Evolutionary conservation across 805 yeast genomes (phyloP).

Genomic region (Clavispora asparagi): DNA sequence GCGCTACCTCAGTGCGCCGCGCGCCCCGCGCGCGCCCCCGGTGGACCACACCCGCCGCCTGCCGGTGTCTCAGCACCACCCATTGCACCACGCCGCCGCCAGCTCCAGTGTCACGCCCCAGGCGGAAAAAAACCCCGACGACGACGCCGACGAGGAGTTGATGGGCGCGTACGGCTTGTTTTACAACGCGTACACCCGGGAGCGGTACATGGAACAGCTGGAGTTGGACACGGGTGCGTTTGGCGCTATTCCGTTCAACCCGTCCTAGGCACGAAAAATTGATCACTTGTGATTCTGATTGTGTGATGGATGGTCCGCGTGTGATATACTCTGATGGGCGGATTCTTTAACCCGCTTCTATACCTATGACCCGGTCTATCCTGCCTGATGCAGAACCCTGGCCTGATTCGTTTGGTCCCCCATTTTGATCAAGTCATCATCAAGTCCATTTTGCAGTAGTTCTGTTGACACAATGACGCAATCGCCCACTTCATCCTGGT

Average conservation of each 20-base stretch:
- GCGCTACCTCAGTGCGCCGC: constrained; percentile 44
- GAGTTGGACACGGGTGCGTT: constrained; percentile 12
- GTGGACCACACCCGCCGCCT: constrained; percentile 1
- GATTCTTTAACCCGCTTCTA: no score
- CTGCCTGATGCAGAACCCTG: no score
- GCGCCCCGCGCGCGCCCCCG: background rate
- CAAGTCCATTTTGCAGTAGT: no score
- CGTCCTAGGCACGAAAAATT: no score
- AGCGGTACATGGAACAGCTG: constrained; percentile 12
- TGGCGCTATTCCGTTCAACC: constrained; percentile 41
- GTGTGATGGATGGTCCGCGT: no score
- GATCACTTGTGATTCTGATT: no score
- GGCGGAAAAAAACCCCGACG: constrained; percentile 14
- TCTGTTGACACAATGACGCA: no score
- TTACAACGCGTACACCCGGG: constrained; percentile 32
- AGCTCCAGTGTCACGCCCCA: constrained; percentile 15
- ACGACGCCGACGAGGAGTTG: constrained; percentile 32
- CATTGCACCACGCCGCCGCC: constrained; percentile 29
- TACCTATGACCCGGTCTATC: no score
- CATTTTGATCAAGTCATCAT: no score
- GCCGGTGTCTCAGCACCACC: constrained; percentile 55
- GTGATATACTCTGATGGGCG: no score
- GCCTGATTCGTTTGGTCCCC: no score
- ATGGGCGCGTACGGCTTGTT: constrained; percentile 34
- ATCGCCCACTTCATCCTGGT: no score